Evolutionary conservation across 75 land plant species (phyloP), one percentile per base, ranked within the genome.

Genomic region (Pseudotsuga menziesii): DNA sequence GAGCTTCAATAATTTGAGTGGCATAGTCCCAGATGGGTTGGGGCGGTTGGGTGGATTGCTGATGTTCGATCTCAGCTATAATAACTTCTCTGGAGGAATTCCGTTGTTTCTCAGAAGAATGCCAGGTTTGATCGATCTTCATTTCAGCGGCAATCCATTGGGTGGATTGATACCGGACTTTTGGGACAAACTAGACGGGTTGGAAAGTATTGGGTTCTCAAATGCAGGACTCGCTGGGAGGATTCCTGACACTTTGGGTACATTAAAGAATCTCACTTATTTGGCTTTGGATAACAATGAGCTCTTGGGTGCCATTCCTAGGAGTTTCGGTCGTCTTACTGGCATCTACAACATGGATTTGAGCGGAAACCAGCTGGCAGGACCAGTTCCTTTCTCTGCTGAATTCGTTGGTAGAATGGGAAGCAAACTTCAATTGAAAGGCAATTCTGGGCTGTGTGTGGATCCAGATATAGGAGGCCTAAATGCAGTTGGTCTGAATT

Each of bases 341-440:
- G 11, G 25, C 25, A 61, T 61, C 12, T 61, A 61, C 9, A 61
- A 61, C 63, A 61, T 61, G 29, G 25, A 61, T 22, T 61, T 20
- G 25, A 80, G 92, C 27, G 81, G 84, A 59, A 95, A 95, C 75
- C 62, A n/a, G n/a, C 72, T 95, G 26, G 77, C 57, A 2, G 98
- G 98, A 15, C 73, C 78, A 23, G 77, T 95, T 27, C 98, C 98
- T 3, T 83, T 91, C 54, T 79, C 82, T 26, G 57, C 80, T 3
- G 82, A 72, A 2, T 83, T 85, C 63, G 57, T 78, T 15, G 27
- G 76, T 1, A 74, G 75, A 61, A 27, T 90, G 60, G 89, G 88
- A 9, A 57, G 66, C 8, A 88, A 84, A 63, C 73, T 91, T 41
- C 84, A 78, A 71, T 58, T 91, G 56, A 61, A 26, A 3, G 90